These are phyloP conservation scores for Erysiphe pulchra DNA, from an alignment of 2,329 filamentous ascomycete genomes.

Conservation along the genomic window DNA sequence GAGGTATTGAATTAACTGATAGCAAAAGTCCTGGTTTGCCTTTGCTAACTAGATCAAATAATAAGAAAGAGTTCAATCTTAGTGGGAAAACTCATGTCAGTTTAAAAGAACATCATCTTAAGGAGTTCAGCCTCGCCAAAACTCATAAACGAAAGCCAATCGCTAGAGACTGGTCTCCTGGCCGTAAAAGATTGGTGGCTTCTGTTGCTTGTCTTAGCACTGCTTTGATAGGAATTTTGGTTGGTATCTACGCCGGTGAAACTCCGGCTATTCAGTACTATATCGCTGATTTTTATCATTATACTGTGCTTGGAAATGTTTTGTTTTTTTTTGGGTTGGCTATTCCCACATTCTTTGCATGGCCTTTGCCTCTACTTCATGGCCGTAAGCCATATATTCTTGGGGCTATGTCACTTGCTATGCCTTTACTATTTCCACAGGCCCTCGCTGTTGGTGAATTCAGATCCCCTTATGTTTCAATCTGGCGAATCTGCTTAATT, in stretches of 20 bases:
- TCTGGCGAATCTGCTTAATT: constrained; percentile 34
- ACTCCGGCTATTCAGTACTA: constrained; percentile 60
- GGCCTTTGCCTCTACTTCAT: constrained; percentile 51
- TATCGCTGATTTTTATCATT: constrained; percentile 41
- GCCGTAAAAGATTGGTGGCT: constrained; percentile 43
- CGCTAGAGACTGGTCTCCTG: constrained; percentile 43
- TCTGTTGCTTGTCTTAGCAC: constrained; percentile 47
- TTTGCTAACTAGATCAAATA: constrained; percentile 3
- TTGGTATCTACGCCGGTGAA: constrained; percentile 55
- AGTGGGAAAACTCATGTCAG: constrained; percentile 27
- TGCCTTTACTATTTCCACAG: constrained; percentile 54
- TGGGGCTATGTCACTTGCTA: constrained; percentile 36
- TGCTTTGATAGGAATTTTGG: constrained; percentile 39
- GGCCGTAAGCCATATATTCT: constrained; percentile 58
- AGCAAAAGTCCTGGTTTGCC: constrained; percentile 5
- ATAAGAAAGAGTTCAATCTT: constrained; percentile 15
- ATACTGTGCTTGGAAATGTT: constrained; percentile 47
- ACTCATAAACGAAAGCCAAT: constrained; percentile 36
- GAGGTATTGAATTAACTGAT: constrained; percentile 6
- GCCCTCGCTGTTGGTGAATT: constrained; percentile 34
- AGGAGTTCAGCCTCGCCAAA: constrained; percentile 25
- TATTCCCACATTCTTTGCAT: constrained; percentile 41
- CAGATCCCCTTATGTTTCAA: constrained; percentile 26
- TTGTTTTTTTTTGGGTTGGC: constrained; percentile 46
- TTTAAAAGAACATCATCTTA: constrained; percentile 18